A percentile compares a stretch with the other conserved stretches of the same genome.
Conservation (phyloP, 2,329 filamentous ascomycete genomes). For the Fusarium tanahbumbuense region DNA sequence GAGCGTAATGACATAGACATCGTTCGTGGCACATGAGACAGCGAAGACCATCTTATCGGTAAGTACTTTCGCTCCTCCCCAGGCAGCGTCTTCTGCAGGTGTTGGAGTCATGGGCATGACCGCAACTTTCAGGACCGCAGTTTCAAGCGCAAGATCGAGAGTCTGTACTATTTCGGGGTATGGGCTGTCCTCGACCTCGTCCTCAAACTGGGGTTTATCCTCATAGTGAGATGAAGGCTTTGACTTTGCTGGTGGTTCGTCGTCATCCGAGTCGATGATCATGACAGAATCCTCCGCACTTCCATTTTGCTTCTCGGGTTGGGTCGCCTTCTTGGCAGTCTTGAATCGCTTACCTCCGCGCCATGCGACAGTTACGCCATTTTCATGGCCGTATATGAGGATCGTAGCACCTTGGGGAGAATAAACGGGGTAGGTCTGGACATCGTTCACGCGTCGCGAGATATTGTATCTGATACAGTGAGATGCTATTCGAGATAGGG, state of each 20-base stretch:
- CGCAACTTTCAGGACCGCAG: slow-evolving; percentile 66
- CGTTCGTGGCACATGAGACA: slow-evolving; percentile 68
- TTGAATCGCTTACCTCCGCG: slow-evolving; percentile 72
- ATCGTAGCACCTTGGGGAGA: slow-evolving; percentile 73
- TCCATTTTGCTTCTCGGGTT: slow-evolving; percentile 64
- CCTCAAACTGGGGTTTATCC: slow-evolving; percentile 70
- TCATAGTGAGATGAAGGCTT: slow-evolving; percentile 52
- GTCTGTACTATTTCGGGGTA: slow-evolving; percentile 69
- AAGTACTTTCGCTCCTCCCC: slow-evolving; percentile 61
- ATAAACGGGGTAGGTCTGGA: slow-evolving; percentile 70
- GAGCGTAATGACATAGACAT: slow-evolving; percentile 68
- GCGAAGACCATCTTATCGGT: slow-evolving; percentile 71
- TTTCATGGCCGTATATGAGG: slow-evolving; percentile 72
- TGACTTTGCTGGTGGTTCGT: slow-evolving; percentile 56
- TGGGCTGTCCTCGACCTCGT: slow-evolving; percentile 60
- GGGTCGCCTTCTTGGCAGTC: slow-evolving; percentile 51
- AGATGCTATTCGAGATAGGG: not conserved
- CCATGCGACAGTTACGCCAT: slow-evolving; percentile 71
- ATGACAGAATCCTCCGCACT: slow-evolving; percentile 65
- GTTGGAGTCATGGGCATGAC: slow-evolving; percentile 65
- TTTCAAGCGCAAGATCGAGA: slow-evolving; percentile 69
- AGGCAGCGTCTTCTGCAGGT: slow-evolving; percentile 60
- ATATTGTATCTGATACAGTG: slow-evolving; percentile 65
- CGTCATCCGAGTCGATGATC: slow-evolving; percentile 73
- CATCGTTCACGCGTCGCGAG: slow-evolving; percentile 66